These are phyloP conservation scores for Amauroascus verrucosus DNA, from an alignment of 2,329 filamentous ascomycete species.

Conservation along the genomic window DNA sequence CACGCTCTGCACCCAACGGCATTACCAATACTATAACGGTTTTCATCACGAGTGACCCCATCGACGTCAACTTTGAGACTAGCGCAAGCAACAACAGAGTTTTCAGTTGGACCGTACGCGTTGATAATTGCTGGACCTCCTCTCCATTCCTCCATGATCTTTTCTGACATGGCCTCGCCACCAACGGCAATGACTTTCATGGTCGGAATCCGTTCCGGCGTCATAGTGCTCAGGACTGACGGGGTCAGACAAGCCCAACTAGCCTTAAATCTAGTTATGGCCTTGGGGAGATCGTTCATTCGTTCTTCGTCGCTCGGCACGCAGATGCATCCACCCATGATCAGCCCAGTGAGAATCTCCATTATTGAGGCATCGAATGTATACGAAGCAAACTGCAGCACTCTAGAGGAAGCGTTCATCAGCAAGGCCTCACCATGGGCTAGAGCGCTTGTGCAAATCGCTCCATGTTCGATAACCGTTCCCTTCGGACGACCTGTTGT, in stretches of 20 bases:
- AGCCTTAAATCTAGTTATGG: conserved; percentile 43
- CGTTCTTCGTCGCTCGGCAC: conserved; percentile 45
- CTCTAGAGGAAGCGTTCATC: conserved; percentile 45
- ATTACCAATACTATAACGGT: conserved; percentile 29
- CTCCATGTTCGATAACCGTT: conserved; percentile 52
- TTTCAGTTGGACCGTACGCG: conserved; percentile 36
- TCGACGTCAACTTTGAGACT: conserved; percentile 24
- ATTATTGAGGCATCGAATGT: conserved; percentile 46
- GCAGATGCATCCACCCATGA: conserved; percentile 50
- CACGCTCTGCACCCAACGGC: conserved; percentile 28
- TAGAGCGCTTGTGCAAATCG: conserved; percentile 46
- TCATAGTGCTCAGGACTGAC: conserved; percentile 44
- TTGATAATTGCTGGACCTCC: conserved; percentile 37
- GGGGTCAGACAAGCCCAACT: conserved; percentile 50
- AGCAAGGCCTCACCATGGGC: conserved; percentile 43
- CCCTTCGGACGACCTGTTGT: conserved; percentile 50
- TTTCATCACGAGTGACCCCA: conserved; percentile 20
- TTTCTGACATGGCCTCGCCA: conserved; percentile 37
- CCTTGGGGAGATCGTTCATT: conserved; percentile 41
- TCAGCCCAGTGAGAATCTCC: conserved; percentile 47
- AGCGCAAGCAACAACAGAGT: conserved; percentile 24
- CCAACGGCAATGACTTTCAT: conserved; percentile 37
- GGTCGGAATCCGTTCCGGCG: conserved; percentile 36
- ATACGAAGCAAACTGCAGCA: conserved; percentile 50
- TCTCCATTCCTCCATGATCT: conserved; percentile 37